phyloP scores from a whole-genome alignment of 2,329 filamentous ascomycete genomes.

The Colletotrichum nymphaeae region DNA sequence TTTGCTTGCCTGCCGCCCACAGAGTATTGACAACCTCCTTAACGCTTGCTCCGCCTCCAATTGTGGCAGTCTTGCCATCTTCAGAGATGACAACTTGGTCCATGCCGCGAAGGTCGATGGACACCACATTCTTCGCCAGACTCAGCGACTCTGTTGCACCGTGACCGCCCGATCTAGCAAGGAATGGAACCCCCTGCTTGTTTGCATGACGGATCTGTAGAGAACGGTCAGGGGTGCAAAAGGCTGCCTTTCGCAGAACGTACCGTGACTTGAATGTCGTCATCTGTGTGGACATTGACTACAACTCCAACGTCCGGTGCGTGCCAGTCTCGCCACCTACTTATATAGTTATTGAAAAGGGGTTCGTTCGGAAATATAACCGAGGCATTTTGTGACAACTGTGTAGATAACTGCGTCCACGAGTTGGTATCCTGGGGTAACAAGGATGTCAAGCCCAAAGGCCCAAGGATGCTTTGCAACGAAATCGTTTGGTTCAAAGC shows the following conservation, averaged over 20 bases:
- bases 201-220: constrained; percentile 17
- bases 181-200: constrained; percentile 8
- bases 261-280: constrained; percentile 22
- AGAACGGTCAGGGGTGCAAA: neutral
- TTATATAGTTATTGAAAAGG: neutral
- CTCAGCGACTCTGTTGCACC: constrained; percentile 33
- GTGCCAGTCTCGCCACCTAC: constrained; percentile 25
- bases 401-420: no score
- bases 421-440: no score
- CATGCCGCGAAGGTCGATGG: constrained; percentile 39
- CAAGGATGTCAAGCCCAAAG: no score
- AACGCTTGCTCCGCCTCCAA: constrained; percentile 36
- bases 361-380: neutral
- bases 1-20: constrained; percentile 21
- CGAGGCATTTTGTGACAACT: neutral
- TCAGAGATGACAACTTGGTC: constrained; percentile 29
- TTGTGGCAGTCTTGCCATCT: constrained; percentile 23
- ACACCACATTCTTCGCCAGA: constrained; percentile 28
- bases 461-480: no score
- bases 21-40: constrained; percentile 18
- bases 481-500: no score
- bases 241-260: neutral
- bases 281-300: constrained; percentile 20
- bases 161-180: constrained; percentile 35
- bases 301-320: constrained; percentile 13